phyloP scores from a whole-genome alignment of 192 early-diverging fungal genomes.

The Dispira simplex region DNA sequence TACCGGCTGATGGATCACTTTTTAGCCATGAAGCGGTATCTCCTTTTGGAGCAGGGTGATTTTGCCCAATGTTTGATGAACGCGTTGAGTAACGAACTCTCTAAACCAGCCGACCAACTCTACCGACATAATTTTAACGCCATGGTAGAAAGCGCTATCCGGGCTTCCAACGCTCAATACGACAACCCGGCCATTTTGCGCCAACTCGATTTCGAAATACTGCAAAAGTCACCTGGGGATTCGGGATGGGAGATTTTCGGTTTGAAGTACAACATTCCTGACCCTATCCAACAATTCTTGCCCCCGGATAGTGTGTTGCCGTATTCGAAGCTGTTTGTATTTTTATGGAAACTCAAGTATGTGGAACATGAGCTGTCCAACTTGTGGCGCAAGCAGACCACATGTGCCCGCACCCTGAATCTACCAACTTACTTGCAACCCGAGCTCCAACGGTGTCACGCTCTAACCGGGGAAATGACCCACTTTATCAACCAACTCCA shows the following conservation, averaged over 20 bases:
- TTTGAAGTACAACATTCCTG: slow-evolving; percentile 68
- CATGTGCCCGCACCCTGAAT: slow-evolving; percentile 31
- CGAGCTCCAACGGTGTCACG: slow-evolving; percentile 49
- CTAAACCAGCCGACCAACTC: slow-evolving; percentile 51
- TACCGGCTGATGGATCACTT: slow-evolving; percentile 80
- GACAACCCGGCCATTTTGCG: slow-evolving; percentile 61
- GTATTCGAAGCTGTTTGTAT: slow-evolving; percentile 73
- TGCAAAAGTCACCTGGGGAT: slow-evolving; percentile 41
- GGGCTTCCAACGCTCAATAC: slow-evolving; percentile 78
- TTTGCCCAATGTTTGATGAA: slow-evolving; percentile 85
- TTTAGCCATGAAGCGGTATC: slow-evolving; percentile 68
- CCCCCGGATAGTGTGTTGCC: slow-evolving; percentile 50
- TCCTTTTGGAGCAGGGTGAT: slow-evolving; percentile 87
- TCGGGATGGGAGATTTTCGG: slow-evolving; percentile 87
- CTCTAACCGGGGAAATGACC: slow-evolving; percentile 72
- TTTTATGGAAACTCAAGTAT: slow-evolving; percentile 80
- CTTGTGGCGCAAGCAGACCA: slow-evolving; percentile 66
- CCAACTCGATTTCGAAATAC: slow-evolving; percentile 60
- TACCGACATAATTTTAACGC: slow-evolving; percentile 86
- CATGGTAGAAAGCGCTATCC: slow-evolving; percentile 63
- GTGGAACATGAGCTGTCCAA: slow-evolving; percentile 60
- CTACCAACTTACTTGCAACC: slow-evolving; percentile 25
- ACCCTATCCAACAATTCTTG: slow-evolving; percentile 77
- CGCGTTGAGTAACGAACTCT: slow-evolving; percentile 43
- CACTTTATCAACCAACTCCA: slow-evolving; percentile 91